Percentiles rank a stretch among this genome's conserved stretches.
Conservation (phyloP, 768 basidiomycete genomes). For the Cystobasidium onofrii region DNA sequence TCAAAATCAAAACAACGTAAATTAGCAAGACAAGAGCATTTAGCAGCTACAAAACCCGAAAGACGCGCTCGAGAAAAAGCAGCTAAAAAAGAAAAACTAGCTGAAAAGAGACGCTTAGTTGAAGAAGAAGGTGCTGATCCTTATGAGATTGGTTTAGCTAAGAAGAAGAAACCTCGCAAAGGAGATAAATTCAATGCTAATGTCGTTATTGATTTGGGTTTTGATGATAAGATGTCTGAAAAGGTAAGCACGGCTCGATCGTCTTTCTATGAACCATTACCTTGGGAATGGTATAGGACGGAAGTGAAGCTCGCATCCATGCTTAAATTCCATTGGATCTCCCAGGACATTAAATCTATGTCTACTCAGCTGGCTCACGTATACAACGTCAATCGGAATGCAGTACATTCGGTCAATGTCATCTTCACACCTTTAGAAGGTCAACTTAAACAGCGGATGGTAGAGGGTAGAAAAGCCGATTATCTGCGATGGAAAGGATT, state of each 20-base stretch:
- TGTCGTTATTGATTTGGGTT: slow-evolving; percentile 77
- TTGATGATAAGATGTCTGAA: slow-evolving; percentile 86
- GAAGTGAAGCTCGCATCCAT: too few species aligned
- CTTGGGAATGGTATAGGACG: too few species aligned
- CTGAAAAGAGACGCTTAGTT: slow-evolving; percentile 51
- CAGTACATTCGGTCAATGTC: slow-evolving; percentile 63
- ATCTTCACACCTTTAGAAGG: slow-evolving; percentile 75
- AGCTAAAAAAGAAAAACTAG: slow-evolving; percentile 54
- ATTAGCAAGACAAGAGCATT: slow-evolving; percentile 51
- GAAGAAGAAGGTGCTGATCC: slow-evolving; percentile 45
- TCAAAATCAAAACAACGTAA: slow-evolving; percentile 32
- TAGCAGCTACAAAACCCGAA: slow-evolving; percentile 57
- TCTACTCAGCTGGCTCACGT: slow-evolving; percentile 83
- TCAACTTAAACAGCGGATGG: slow-evolving; percentile 58
- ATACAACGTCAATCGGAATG: slow-evolving; percentile 74
- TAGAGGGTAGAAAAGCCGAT: slow-evolving; percentile 58
- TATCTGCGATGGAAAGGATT: slow-evolving; percentile 73
- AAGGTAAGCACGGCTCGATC: slow-evolving; percentile 60
- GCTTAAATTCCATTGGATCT: background rate
- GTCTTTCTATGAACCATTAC: background rate
- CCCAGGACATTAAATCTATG: slow-evolving; percentile 80
- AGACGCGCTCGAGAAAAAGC: slow-evolving; percentile 69
- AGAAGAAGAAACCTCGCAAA: slow-evolving; percentile 36
- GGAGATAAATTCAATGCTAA: slow-evolving; percentile 53
- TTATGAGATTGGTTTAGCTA: slow-evolving; percentile 38